Conservation (phyloP, 176 grass and related monocot genomes). For the Lolium perenne region DNA sequence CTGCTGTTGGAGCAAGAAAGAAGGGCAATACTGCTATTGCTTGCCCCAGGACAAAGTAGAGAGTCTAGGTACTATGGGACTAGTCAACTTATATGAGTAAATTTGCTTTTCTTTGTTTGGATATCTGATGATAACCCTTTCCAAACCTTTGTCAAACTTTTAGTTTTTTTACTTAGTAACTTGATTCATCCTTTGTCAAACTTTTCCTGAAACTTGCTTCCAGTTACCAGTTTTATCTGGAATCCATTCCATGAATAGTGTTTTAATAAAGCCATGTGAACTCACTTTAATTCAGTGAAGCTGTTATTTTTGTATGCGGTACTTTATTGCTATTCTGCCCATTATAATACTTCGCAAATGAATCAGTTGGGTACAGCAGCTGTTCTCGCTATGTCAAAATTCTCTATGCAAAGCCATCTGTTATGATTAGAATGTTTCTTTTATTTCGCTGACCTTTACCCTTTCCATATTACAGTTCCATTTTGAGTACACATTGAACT, state of each 20-base stretch:
- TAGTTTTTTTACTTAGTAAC: constrained; percentile 25
- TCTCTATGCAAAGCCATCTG: constrained; percentile 2
- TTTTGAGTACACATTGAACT: neutral
- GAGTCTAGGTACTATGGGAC: constrained; percentile 41
- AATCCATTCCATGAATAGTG: neutral
- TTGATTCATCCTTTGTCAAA: constrained; percentile 11
- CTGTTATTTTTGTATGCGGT: neutral
- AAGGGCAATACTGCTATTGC: constrained; percentile 29
- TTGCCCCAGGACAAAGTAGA: constrained; percentile 33
- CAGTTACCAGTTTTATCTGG: neutral
- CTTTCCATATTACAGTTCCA: constrained; percentile 25
- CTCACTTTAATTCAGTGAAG: constrained; percentile 1
- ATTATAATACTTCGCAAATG: constrained; percentile 36
- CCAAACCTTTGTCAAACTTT: neutral
- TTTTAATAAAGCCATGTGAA: neutral
- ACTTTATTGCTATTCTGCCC: neutral
- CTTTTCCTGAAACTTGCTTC: neutral
- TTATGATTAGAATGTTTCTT: neutral
- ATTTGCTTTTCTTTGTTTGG: constrained; percentile 6
- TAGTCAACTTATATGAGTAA: neutral
- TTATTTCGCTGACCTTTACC: constrained; percentile 21
- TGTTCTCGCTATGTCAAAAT: neutral
- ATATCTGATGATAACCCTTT: constrained; percentile 22
- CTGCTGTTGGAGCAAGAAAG: constrained; percentile 38
- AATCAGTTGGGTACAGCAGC: neutral